phyloP scores from a whole-genome alignment of 2,329 filamentous ascomycete species.

The Xylariaceae sp. region DNA sequence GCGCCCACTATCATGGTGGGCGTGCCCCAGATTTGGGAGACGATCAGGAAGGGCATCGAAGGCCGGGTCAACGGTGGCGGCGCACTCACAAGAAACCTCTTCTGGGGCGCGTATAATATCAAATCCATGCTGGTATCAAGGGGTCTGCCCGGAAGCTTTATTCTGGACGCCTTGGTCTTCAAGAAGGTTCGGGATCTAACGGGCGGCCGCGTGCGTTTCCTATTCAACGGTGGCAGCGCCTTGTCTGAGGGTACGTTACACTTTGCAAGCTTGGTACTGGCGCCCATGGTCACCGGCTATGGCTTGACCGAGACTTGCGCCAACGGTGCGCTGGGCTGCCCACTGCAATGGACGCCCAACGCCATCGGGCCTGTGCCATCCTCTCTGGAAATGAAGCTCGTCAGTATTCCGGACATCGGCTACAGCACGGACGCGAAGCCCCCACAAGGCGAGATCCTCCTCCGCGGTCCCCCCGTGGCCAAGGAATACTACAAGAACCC shows the following conservation, averaged over 20 bases:
- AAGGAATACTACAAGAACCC: constrained; percentile 77
- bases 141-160: constrained; percentile 55
- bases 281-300: constrained; percentile 91
- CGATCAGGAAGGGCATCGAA: constrained; percentile 89
- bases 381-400: constrained; percentile 81
- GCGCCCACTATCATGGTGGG: constrained; percentile 84
- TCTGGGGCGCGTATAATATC: constrained; percentile 58
- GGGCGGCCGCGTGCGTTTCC: constrained; percentile 78
- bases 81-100: constrained; percentile 66
- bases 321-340: constrained; percentile 75
- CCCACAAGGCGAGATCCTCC: constrained; percentile 87
- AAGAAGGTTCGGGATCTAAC: constrained; percentile 86
- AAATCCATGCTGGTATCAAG: constrained; percentile 52
- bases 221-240: constrained; percentile 90
- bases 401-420: constrained; percentile 81
- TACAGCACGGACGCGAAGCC: constrained; percentile 68
- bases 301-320: constrained; percentile 90
- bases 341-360: constrained; percentile 71
- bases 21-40: constrained; percentile 96
- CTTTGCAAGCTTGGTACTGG: constrained; percentile 87
- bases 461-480: constrained; percentile 70
- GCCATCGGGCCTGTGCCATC: constrained; percentile 73
- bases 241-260: constrained; percentile 80
- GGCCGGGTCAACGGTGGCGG: constrained; percentile 67
- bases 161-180: constrained; percentile 82